A percentile compares a stretch with the other conserved stretches of the same genome.
Conservation (phyloP, 352 stramenopile species). For the Aphanomyces cochlioides region DNA sequence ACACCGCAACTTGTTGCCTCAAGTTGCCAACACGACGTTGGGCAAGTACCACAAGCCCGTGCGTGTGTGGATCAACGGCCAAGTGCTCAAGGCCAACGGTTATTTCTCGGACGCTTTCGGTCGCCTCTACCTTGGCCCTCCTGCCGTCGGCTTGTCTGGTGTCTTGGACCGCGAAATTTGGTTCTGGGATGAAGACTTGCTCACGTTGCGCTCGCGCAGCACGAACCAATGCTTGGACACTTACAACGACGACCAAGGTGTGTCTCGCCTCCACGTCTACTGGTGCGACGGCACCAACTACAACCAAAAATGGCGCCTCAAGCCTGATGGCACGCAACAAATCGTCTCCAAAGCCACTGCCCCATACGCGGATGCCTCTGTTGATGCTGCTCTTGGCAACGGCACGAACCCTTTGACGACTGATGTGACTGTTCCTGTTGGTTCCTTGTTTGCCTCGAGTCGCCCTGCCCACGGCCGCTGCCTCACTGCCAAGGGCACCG, state of each 20-base stretch:
- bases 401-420: neutral
- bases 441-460: neutral
- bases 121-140: neutral
- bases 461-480: neutral
- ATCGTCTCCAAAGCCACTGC: neutral
- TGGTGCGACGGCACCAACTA: constrained; percentile 48
- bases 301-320: constrained; percentile 63
- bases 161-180: constrained; percentile 56
- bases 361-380: neutral
- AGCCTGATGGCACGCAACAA: constrained; percentile 21
- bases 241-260: constrained; percentile 36
- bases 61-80: constrained; percentile 38
- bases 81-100: constrained; percentile 37
- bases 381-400: neutral
- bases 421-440: neutral
- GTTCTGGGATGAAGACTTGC: constrained; percentile 53
- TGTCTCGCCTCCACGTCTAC: constrained; percentile 44
- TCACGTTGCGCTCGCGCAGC: constrained; percentile 51
- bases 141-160: constrained; percentile 34
- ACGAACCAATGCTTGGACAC: constrained; percentile 65
- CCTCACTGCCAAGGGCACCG: constrained; percentile 21
- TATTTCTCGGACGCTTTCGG: constrained; percentile 29
- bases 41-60: constrained; percentile 6
- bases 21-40: constrained; percentile 27
- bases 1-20: constrained; percentile 39